Evolutionary conservation across 1,284 basidiomycete genomes (phyloP), one percentile per base, ranked within the genome.

Genomic region (Ganoderma lucidum): DNA sequence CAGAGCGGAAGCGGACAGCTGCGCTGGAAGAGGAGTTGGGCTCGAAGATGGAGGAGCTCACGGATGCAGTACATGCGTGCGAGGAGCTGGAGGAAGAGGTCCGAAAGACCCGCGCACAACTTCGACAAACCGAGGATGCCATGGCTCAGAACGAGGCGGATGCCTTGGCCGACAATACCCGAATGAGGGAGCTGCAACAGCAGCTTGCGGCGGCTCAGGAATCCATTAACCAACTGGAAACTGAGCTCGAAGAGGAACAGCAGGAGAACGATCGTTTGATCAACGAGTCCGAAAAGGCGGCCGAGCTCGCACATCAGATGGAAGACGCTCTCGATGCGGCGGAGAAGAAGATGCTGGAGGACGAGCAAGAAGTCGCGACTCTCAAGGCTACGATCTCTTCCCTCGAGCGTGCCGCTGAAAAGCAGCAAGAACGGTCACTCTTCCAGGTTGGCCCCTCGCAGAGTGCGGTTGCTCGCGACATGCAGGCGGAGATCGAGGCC

Each of bases 251-350:
- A 58, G 83, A 87, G 62, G 81, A 84, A 41, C 78, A 82, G 19
- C 84, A 88, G 61, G 83, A 84, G 62, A 77, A 86, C 55, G 83
- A 88, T 62, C 80, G 84, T 51, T 80, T 91, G 3, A 85, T 90
- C 68, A 85, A 81, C 12, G 88, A 89, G 37, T 80, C 81, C 0
- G 83, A 87, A 48, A 83, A 86, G 44, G 84, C 86, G 2, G 79
- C 82, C 8, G 87, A 90, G 71, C 82, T 89, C 4, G 86, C 83
- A 19, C 80, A 83, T 53, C 90, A 94, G 76, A 83, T 93, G 84
- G 90, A 94, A 72, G 86, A 90, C 6, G 93, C 93, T 0, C 79
- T 95, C 63, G 87, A 91, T 64, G 91, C 88, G 9, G 88, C 88
- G 0, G 90, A 93, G 77, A 82, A 83, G 76, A 89, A 89, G 80